Conservation (phyloP, 2,329 filamentous ascomycete genomes). For the Neobulgaria alba region DNA sequence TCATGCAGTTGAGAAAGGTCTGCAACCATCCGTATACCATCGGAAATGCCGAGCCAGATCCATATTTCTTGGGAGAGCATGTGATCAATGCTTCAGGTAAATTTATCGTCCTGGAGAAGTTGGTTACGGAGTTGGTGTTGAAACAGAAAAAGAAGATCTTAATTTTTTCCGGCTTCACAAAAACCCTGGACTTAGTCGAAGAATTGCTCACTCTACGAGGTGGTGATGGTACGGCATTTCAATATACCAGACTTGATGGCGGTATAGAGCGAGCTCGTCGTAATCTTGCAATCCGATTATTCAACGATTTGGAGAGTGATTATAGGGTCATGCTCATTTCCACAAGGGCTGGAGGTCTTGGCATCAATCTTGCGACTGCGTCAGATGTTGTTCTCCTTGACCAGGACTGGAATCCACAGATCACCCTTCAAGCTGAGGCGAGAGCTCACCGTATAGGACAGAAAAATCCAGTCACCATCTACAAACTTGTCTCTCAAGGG, state of each 20-base stretch:
- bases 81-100: constrained; percentile 86
- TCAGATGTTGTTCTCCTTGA: constrained; percentile 97
- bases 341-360: constrained; percentile 87
- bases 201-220: constrained; percentile 58
- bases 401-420: constrained; percentile 95
- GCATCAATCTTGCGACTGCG: constrained; percentile 92
- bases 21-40: constrained; percentile 71
- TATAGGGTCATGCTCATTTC: constrained; percentile 88
- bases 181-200: constrained; percentile 81
- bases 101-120: constrained; percentile 69
- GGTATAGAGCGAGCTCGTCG: constrained; percentile 70
- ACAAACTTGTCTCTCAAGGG: constrained; percentile 82
- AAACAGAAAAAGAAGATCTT: constrained; percentile 71
- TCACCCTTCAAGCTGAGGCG: constrained; percentile 90
- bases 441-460: constrained; percentile 94
- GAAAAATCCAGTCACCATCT: constrained; percentile 88
- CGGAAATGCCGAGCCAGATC: constrained; percentile 34
- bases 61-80: constrained; percentile 65
- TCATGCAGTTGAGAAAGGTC: constrained; percentile 90
- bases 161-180: constrained; percentile 91
- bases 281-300: constrained; percentile 89
- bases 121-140: constrained; percentile 70
- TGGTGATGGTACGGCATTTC: constrained; percentile 55
- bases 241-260: constrained; percentile 77
- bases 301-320: constrained; percentile 72